Evolutionary conservation across 148 eudicot genomes (phyloP), one percentile per base, ranked within the genome.

Genomic region (Silene latifolia): DNA sequence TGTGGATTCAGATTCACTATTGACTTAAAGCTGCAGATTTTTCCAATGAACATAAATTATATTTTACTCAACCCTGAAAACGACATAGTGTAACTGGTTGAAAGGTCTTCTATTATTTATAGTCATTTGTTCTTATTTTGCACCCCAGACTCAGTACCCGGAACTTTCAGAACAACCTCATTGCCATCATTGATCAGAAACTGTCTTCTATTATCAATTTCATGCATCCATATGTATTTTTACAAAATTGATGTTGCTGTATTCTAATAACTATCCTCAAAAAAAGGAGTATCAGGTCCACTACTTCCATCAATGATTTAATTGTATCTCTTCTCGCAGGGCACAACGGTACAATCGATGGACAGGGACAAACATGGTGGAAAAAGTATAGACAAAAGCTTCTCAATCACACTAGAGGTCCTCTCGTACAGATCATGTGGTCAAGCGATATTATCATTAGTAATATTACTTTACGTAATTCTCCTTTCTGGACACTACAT

Each of bases 401-500:
- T 80, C 93, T 94, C 66, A 91, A 94, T 77, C 74, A 91, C 88
- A 91, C 98, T 13, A 88, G 98, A 76, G 98, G 98, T 20, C 98
- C 97, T 70, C 98, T 94, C 73, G 88, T 94, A 82, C 98, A 94
- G 80, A 90, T 91, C 67, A 94, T 94, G 98, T 91, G 89, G 89
- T 94, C 98, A 48, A 83, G 90, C 39, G 91, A 91, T 80, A 91
- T 94, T 77, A 78, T 94, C 69, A 88, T 94, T 65, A 56, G 87
- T 67, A 87, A 94, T 80, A 87, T 94, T 65, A 94, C 98, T 9
- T 82, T 94, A 72, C 90, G 89, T 0, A 89, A 94, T 84, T 91
- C 98, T 60, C 98, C 98, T 42, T 94, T 94, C 86, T 94, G 98
- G 98, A 94, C 98, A 2, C 84, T 94, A 19, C 98, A 94, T 86